phyloP scores from a whole-genome alignment of 2,329 filamentous ascomycete species.

The Colletotrichum sp. region DNA sequence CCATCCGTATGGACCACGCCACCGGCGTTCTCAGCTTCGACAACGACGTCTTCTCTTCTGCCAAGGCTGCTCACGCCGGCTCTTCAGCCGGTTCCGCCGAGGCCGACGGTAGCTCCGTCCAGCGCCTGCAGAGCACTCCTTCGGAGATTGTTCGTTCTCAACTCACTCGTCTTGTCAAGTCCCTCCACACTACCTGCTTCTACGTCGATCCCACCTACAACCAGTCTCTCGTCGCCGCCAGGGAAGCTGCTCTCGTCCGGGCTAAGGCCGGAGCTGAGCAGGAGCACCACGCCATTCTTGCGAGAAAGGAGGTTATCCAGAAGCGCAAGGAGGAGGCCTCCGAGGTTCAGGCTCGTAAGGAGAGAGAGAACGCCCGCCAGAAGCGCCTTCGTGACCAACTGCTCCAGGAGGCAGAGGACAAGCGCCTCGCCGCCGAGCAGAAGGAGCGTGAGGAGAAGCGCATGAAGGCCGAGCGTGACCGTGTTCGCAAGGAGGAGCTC shows the following conservation, averaged over 20 bases:
- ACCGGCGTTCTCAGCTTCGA: slow-evolving; percentile 96
- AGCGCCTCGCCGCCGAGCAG: slow-evolving; percentile 90
- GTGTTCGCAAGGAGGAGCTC: slow-evolving; percentile 90
- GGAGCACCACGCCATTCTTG: slow-evolving; percentile 85
- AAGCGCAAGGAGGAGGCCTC: slow-evolving; percentile 97
- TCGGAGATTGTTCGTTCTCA: slow-evolving; percentile 97
- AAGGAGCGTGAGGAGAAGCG: slow-evolving; percentile 88
- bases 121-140: slow-evolving; percentile 95
- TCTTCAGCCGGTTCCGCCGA: slow-evolving; percentile 88
- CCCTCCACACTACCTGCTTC: slow-evolving; percentile 91
- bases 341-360: slow-evolving; percentile 83
- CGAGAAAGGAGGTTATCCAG: slow-evolving; percentile 88
- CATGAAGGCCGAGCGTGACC: slow-evolving; percentile 84
- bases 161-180: slow-evolving; percentile 88
- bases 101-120: slow-evolving; percentile 81
- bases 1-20: slow-evolving; percentile 94
- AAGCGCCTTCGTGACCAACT: slow-evolving; percentile 88
- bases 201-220: slow-evolving; percentile 94
- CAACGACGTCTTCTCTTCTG: slow-evolving; percentile 96
- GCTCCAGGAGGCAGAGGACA: slow-evolving; percentile 86
- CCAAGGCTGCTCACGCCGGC: slow-evolving; percentile 88
- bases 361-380: slow-evolving; percentile 89
- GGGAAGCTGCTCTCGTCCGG: slow-evolving; percentile 78
- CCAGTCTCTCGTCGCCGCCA: slow-evolving; percentile 78
- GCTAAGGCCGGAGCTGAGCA: slow-evolving; percentile 88